Conservation (phyloP, 352 stramenopile genomes). For the Globisporangium nagaii region DNA sequence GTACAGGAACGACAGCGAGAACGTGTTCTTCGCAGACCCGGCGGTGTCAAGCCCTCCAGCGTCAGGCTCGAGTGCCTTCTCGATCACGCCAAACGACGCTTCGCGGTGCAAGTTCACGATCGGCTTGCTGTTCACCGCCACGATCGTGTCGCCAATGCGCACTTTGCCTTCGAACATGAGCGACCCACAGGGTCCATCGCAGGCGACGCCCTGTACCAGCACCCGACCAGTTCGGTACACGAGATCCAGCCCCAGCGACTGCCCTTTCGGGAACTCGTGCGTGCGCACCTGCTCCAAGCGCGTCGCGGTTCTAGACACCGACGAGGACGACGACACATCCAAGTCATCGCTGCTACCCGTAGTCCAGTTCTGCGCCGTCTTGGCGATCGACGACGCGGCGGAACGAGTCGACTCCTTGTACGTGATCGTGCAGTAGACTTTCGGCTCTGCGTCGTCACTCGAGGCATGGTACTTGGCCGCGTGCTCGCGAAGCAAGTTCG, state of each 20-base stretch:
- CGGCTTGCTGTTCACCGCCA: conserved; percentile 69
- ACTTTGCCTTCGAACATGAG: conserved; percentile 64
- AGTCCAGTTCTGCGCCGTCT: conserved; percentile 19
- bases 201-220: conserved; percentile 70
- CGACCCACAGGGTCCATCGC: conserved; percentile 50
- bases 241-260: conserved; percentile 71
- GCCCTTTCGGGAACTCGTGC: conserved; percentile 45
- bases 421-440: conserved; percentile 81
- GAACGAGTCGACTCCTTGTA: conserved; percentile 75
- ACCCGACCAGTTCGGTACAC: conserved; percentile 75
- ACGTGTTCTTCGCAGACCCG: conserved; percentile 19
- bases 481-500: conserved; percentile 27
- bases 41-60: conserved; percentile 9
- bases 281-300: conserved; percentile 57
- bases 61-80: conserved; percentile 43
- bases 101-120: conserved; percentile 82
- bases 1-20: conserved; percentile 73
- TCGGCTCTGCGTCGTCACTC: conserved; percentile 34
- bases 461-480: conserved; percentile 20
- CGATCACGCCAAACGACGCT: conserved; percentile 71
- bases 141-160: conserved; percentile 70
- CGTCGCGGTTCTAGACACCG: conserved; percentile 1
- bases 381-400: conserved; percentile 59
- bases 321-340: not conserved
- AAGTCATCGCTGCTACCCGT: conserved; percentile 6